A percentile compares a stretch with the other conserved stretches of the same genome.
phyloP scores from a whole-genome alignment of 257 asterid genomes.

The Misopates orontium region DNA sequence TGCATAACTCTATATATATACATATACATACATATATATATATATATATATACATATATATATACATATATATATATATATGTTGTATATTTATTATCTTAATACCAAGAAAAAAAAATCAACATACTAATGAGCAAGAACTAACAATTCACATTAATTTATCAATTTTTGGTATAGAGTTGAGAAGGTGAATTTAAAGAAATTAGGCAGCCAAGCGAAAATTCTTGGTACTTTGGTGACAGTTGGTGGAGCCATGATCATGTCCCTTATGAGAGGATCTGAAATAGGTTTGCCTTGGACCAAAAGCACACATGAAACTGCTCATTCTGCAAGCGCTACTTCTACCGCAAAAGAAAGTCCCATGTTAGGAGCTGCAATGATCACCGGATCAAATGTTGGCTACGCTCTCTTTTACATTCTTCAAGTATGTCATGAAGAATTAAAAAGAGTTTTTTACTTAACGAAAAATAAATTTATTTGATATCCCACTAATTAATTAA shows the following conservation, averaged over 20 bases:
- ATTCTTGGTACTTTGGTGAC: slow-evolving; percentile 62
- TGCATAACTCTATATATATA: no score
- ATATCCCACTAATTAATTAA: no score
- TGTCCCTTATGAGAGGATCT: slow-evolving; percentile 58
- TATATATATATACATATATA: no score
- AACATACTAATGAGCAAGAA: no score
- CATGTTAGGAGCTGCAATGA: slow-evolving; percentile 58
- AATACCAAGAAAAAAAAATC: no score
- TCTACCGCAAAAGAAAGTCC: slow-evolving; percentile 32
- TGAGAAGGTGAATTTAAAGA: slow-evolving; percentile 57
- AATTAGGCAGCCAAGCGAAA: slow-evolving; percentile 54
- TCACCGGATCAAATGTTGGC: slow-evolving; percentile 43
- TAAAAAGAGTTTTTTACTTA: no score
- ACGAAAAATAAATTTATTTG: no score
- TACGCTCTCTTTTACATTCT: slow-evolving; percentile 60
- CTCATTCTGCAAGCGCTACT: slow-evolving; percentile 16
- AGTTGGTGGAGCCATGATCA: slow-evolving; percentile 73
- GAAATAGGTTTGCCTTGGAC: slow-evolving; percentile 63
- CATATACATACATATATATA: no score
- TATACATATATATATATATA: no score
- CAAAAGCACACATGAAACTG: slow-evolving; percentile 27
- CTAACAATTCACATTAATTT: no score
- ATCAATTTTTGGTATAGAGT: slow-evolving; percentile 34
- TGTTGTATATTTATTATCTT: not conserved
- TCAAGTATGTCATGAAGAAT: slow-evolving; percentile 51